Conservation (phyloP, 257 asterid species). For the Oldenlandia corymbosa region DNA sequence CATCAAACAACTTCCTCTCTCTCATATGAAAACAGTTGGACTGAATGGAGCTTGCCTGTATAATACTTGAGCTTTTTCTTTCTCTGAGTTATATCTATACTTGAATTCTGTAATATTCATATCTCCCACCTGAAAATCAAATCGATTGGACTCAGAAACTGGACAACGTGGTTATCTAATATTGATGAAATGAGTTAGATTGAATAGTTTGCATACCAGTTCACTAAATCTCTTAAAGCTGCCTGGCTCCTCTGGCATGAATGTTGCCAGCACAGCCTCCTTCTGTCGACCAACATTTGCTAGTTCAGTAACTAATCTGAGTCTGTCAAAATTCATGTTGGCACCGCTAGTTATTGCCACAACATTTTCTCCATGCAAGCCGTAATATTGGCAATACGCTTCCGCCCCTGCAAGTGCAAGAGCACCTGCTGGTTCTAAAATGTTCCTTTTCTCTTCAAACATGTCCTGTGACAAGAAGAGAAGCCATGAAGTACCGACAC, state of each 20-base stretch:
- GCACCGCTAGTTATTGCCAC: constrained; percentile 96
- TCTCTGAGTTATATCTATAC: constrained; percentile 64
- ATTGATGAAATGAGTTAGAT: neutral
- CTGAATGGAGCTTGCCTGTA: constrained; percentile 59
- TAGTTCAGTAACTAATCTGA: constrained; percentile 91
- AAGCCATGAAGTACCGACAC: neutral
- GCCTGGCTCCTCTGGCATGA: constrained; percentile 76
- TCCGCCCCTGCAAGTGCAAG: constrained; percentile 96
- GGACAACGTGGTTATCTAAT: neutral
- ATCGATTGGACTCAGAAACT: neutral
- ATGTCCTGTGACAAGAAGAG: constrained; percentile 49
- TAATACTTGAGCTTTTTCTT: constrained; percentile 64
- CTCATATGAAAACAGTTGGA: constrained; percentile 12
- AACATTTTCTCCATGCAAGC: constrained; percentile 66
- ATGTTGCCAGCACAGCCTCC: constrained; percentile 85
- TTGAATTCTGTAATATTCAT: constrained; percentile 80
- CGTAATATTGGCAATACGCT: constrained; percentile 87
- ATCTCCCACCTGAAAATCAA: constrained; percentile 67
- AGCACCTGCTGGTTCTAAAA: constrained; percentile 97
- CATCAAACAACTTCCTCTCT: neutral
- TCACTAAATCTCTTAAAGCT: constrained; percentile 66
- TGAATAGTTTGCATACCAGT: constrained; percentile 47
- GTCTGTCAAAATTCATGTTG: constrained; percentile 89
- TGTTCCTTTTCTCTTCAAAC: constrained; percentile 98
- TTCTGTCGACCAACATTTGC: constrained; percentile 82